Percentiles rank a stretch among this genome's conserved stretches.
phyloP scores from a whole-genome alignment of 495 filamentous ascomycete genomes.

The Penicillium ucsense region DNA sequence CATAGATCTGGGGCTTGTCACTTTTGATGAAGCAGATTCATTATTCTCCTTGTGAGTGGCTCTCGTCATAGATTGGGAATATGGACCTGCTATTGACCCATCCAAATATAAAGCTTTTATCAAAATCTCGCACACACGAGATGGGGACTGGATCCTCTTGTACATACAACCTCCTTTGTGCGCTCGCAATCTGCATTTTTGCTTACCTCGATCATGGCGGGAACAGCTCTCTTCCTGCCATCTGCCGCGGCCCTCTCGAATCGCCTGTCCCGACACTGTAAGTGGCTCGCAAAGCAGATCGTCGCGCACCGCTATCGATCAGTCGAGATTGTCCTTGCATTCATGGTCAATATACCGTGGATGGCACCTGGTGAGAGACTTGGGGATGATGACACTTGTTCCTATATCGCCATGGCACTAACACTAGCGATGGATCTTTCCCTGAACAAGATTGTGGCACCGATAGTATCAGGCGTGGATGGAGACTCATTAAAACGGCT shows the following conservation, averaged over 20 bases:
- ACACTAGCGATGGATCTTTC: constrained; percentile 60
- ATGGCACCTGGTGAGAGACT: constrained; percentile 58
- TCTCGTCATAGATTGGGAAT: not conserved
- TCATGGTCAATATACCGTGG: constrained; percentile 73
- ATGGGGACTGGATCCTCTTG: constrained; percentile 59
- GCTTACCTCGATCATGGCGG: constrained; percentile 59
- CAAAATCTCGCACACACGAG: constrained; percentile 62
- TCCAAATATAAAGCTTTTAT: constrained; percentile 42
- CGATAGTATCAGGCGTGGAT: constrained; percentile 38
- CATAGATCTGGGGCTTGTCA: constrained; percentile 55
- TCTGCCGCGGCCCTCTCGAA: constrained; percentile 52
- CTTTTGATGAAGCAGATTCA: constrained; percentile 48
- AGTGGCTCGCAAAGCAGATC: constrained; percentile 50
- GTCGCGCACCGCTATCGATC: constrained; percentile 51
- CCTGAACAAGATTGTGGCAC: constrained; percentile 56
- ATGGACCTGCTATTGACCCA: not conserved
- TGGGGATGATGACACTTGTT: constrained; percentile 63
- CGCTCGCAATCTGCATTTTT: constrained; percentile 57
- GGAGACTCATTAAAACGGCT: constrained; percentile 38
- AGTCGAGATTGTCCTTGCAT: constrained; percentile 62
- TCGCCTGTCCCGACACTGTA: constrained; percentile 53
- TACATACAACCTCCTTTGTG: constrained; percentile 55
- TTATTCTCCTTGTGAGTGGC: constrained; percentile 52
- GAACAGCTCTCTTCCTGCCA: constrained; percentile 54
- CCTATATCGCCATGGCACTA: constrained; percentile 58